Evolutionary conservation across 2,329 filamentous ascomycete species (phyloP), one percentile per base, ranked within the genome.

Genomic region (Xylaria sp.): DNA sequence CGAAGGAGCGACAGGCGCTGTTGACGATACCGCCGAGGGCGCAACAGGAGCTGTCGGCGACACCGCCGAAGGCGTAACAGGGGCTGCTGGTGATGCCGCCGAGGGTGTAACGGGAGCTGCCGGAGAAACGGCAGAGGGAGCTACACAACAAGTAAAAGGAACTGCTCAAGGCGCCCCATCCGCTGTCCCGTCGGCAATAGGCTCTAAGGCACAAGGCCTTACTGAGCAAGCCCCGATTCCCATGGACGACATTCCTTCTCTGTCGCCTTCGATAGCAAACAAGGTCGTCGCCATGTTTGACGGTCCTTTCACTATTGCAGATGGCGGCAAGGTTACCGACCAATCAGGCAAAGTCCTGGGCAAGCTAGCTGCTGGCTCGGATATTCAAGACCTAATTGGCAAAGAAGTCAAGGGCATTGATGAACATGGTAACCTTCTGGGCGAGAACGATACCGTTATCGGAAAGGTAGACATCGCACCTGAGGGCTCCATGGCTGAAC

Each of bases 351-450:
- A 87, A 72, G 82, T 88, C 64, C 83, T 89, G 64, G 87, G 87
- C 46, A 83, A 83, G 63, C 61, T 77, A 2, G 69, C 75, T 9
- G 72, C 62, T 18, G 74, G 72, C 23, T 68, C 76, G 68, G 70
- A 78, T 46, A 69, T 76, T 3, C 75, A 79, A 64, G 77, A 79
- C 45, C 78, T 90, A 13, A 78, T 84, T 15, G 87, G 90, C 69
- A 90, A 89, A 70, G 86, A 89, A 20, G 84, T 89, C 66, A 90
- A 89, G 80, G 90, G 90, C 78, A 81, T 89, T 72, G 89, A 91
- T 71, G 85, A 84, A 67, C 83, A 89, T 78, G 89, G 89, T 23
- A 89, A 90, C 73, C 87, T 91, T 64, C 83, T 90, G 74, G 88
- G 90, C 76, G 87, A 84, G 76, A 85, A 87, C 53, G 88, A 89